These are phyloP conservation scores for Sphenostylis stenocarpa DNA, from an alignment of 306 rosid species.

Conservation along the genomic window DNA sequence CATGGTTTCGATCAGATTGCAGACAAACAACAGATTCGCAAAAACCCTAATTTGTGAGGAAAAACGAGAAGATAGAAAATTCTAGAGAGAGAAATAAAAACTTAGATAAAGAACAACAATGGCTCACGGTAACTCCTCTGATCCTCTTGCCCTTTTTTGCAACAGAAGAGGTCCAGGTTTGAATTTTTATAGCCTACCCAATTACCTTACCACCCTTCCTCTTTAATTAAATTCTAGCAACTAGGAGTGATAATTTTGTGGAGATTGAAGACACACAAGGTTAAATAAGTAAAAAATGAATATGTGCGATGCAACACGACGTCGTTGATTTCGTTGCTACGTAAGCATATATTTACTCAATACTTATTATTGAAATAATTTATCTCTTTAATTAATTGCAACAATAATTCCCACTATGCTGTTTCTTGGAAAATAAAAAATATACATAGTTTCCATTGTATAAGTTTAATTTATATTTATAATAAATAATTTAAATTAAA, in stretches of 20 bases:
- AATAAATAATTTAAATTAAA: too few relatives aligned
- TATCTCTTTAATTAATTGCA: background rate
- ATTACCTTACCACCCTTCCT: slow-evolving; percentile 33
- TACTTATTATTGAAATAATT: background rate
- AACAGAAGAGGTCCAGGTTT: slow-evolving; percentile 26
- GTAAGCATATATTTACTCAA: background rate
- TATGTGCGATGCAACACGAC: slow-evolving; percentile 17
- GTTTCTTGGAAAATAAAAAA: background rate
- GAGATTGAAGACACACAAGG: background rate
- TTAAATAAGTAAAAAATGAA: background rate
- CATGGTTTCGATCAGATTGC: slow-evolving; percentile 58
- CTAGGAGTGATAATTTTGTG: background rate
- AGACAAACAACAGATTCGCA: slow-evolving; percentile 29
- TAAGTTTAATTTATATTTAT: too few relatives aligned
- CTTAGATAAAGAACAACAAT: slow-evolving; percentile 30
- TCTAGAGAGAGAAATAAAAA: slow-evolving; percentile 41
- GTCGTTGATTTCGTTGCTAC: slow-evolving; percentile 8
- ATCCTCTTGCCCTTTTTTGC: slow-evolving; percentile 56
- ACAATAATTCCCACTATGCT: background rate
- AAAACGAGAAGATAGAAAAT: slow-evolving; percentile 26
- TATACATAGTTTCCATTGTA: background rate
- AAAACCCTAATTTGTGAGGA: slow-evolving; percentile 62
- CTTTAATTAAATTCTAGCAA: background rate
- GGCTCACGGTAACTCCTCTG: slow-evolving; percentile 84
- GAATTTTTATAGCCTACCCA: slow-evolving; percentile 1